Base-by-base conservation (phyloP, 1,284 basidiomycete species). In the Ceratobasidium theobromae region DNA sequence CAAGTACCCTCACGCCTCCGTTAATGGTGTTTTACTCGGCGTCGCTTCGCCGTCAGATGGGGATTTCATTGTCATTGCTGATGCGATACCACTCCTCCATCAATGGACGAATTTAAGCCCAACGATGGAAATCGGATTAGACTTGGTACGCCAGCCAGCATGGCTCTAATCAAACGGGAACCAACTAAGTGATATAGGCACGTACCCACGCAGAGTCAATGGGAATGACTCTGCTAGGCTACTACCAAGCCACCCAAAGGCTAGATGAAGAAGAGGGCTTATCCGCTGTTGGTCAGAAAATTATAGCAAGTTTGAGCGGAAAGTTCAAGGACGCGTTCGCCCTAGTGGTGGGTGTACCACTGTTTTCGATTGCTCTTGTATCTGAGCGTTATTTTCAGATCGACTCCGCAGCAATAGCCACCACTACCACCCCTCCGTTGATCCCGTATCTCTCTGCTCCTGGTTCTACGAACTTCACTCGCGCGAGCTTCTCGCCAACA, bases 51-150 rank as follows among this genome's bases (percentile, higher is more conserved):
- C 72, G 2, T n/a, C n/a, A n/a, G 74, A 53, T 66, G 43, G 60
- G 11, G 72, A 73, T 1, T 79, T 87, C 35, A 74, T 75, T 66
- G 80, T 87, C 53, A 76, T 79, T 0, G 43, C 43, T 53, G 88
- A 91, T 72, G 80, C 84, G 3, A 78, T 91, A 35, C 88, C 88
- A n/a, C 77, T 91, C 33, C 79, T 89, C 53, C 89, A 91, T 73
- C 84, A 89, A 72, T 91, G 88, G 89, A 89, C 88, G 9, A 86
- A 81, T 70, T 77, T 91, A 58, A 87, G 85, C 68, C 86, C 87
- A 1, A 88, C 87, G 84, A 88, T 89, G 85, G 88, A 90, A 73
- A 85, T 89, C 68, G 89, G 87, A 12, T 78, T 91, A 52, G 86
- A 87, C 70, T 75, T 91, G 71, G 88, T 89, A 71, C 72, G 83